These are phyloP conservation scores for Neocallimastix lanati DNA, from an alignment of 192 early-diverging fungal genomes.

Conservation along the genomic window DNA sequence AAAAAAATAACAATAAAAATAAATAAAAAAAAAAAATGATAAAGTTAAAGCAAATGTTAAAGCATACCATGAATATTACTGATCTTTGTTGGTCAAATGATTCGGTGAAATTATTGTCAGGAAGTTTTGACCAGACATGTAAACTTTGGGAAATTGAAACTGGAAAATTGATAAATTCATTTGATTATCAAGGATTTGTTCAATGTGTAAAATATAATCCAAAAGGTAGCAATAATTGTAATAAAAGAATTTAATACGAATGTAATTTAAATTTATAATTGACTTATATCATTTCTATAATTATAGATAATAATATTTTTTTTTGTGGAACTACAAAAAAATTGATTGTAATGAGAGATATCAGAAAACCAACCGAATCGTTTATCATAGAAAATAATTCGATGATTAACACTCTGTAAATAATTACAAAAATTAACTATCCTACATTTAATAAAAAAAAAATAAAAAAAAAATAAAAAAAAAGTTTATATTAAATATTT, in stretches of 20 bases:
- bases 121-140: slow-evolving; percentile 63
- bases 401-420: slow-evolving; percentile 66
- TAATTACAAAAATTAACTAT: too few relatives aligned
- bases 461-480: neutral
- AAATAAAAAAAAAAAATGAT: too few relatives aligned
- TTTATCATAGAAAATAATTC: slow-evolving; percentile 37
- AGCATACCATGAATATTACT: slow-evolving; percentile 58
- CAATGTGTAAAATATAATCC: slow-evolving; percentile 64
- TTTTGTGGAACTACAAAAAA: slow-evolving; percentile 63
- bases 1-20: too few relatives aligned
- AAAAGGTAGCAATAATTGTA: slow-evolving; percentile 39
- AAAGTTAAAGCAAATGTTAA: slow-evolving; percentile 23
- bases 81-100: slow-evolving; percentile 59
- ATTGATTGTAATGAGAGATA: slow-evolving; percentile 44
- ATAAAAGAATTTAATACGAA: too few relatives aligned
- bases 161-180: slow-evolving; percentile 37
- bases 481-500: neutral
- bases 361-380: slow-evolving; percentile 12
- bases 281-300: too few relatives aligned
- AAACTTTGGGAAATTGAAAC: slow-evolving; percentile 59
- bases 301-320: slow-evolving; percentile 50
- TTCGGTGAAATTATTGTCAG: slow-evolving; percentile 46
- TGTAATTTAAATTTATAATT: too few relatives aligned
- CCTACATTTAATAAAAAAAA: too few relatives aligned
- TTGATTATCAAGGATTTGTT: slow-evolving; percentile 62